Base-by-base conservation (phyloP, 805 yeast genomes). In the Suhomyces pyralidae region DNA sequence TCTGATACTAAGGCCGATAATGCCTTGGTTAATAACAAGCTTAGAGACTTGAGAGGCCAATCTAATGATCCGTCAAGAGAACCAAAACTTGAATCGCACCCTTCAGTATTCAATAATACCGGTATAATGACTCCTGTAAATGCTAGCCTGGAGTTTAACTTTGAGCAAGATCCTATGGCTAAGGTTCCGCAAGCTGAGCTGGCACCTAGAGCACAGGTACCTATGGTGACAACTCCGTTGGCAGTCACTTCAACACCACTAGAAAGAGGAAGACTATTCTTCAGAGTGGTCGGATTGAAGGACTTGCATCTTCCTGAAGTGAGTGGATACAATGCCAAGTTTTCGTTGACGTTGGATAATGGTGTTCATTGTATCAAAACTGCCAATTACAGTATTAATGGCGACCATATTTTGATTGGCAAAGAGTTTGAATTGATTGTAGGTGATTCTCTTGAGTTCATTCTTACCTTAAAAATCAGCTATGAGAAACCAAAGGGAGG, bases 341-440 rank as follows among this genome's bases (percentile, higher is more conserved):
- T 82, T 63, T 76, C 79, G 49, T 58, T 84, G 17, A 79, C 82
- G 5, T 69, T 86, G 50, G 97, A 91, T 65, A 91, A 91, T 64
- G 96, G 96, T 5, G 82, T 83, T 38, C 96, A 91, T 63, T 81
- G 89, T 53, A 80, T 89, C 46, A 80, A 84, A 36, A 90, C 96
- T 0, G 80, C 84, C 7, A 76, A 79, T 66, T 77, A 79, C 59
- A 60, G 62, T 22, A 58, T 81, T 50, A 59, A 63, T 3, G 49
- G 61, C n/a, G 58, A 65, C 17, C 60, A 61, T 30, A 68, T 78
- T 34, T 54, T 69, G 9, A 70, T 89, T 49, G 79, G 79, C 46
- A 90, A 88, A 62, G 97, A 92, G 62, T 90, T 90, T 65, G 97
- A 90, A 66, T 71, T 86, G 57, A 76, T 85, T 3, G 86, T 86